Conservation (phyloP, 345 rosid species). For the Psidium guajava region DNA sequence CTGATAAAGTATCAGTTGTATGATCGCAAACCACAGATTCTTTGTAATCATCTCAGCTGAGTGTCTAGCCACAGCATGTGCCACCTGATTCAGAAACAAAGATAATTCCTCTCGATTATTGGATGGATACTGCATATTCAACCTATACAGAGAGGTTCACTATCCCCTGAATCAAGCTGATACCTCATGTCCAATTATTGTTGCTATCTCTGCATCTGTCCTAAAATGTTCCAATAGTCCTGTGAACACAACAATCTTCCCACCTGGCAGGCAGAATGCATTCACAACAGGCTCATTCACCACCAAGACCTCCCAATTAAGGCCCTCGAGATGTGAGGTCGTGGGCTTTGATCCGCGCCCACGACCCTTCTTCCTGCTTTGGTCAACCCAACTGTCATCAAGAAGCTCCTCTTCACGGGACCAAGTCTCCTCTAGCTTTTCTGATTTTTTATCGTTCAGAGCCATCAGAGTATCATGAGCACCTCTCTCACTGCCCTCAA, state of each 20-base stretch:
- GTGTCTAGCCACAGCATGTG: constrained; percentile 89
- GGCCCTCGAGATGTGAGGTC: constrained; percentile 65
- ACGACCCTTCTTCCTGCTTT: constrained; percentile 50
- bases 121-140: background rate
- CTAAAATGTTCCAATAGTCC: constrained; percentile 71
- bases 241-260: constrained; percentile 81
- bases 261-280: constrained; percentile 87
- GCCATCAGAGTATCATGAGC: constrained; percentile 33
- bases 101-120: background rate
- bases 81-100: constrained; percentile 42
- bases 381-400: constrained; percentile 80
- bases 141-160: background rate
- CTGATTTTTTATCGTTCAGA: constrained; percentile 17
- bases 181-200: constrained; percentile 89
- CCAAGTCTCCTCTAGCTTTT: constrained; percentile 35
- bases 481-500: constrained; percentile 11
- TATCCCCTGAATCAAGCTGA: background rate
- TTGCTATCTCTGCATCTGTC: constrained; percentile 82
- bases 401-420: constrained; percentile 62
- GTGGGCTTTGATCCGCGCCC: constrained; percentile 28
- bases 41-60: constrained; percentile 59
- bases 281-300: constrained; percentile 65
- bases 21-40: constrained; percentile 69
- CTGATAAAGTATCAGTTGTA: constrained; percentile 63
- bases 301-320: constrained; percentile 88